Percentiles rank a stretch among this genome's conserved stretches.
Conservation (phyloP, 108 stramenopile species). For the Cyclostephanos tholiformis region DNA sequence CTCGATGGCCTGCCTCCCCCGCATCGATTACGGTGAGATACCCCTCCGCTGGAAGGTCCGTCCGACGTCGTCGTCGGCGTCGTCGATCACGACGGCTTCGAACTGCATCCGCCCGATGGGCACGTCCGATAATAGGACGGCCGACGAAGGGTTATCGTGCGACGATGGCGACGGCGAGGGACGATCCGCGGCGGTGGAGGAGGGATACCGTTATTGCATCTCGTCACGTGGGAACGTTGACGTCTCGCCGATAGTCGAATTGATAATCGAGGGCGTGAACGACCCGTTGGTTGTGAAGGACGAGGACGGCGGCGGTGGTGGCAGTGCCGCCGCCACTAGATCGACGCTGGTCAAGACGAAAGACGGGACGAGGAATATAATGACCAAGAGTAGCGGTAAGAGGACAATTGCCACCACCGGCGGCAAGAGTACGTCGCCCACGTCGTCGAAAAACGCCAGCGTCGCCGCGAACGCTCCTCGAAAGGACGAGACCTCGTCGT, state of each 20-base stretch:
- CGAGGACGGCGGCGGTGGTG: not conserved
- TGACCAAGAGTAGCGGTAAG: conserved; percentile 23
- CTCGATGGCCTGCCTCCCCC: conserved; percentile 49
- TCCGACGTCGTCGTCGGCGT: conserved; percentile 52
- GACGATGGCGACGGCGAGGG: conserved; percentile 12
- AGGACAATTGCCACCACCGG: conserved; percentile 18
- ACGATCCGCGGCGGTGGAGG: conserved; percentile 29
- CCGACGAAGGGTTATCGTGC: not conserved
- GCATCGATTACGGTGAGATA: conserved; percentile 63
- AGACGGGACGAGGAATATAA: conserved; percentile 19
- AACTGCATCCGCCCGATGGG: no score
- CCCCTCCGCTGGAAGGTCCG: conserved; percentile 57
- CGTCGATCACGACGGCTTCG: conserved; percentile 15
- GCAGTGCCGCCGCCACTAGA: not conserved
- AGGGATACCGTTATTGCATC: no score
- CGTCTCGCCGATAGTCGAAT: conserved; percentile 58
- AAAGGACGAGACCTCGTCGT: no score
- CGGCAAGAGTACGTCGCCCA: not conserved
- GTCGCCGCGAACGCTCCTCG: no score
- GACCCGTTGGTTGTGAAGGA: conserved; percentile 15
- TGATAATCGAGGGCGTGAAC: conserved; percentile 74
- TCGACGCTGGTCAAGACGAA: not conserved
- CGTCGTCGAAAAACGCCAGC: not conserved
- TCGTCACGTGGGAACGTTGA: conserved; percentile 75
- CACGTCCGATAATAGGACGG: no score